Evolutionary conservation across 352 stramenopile genomes (phyloP).

Genomic region (Pythium brachiatum): DNA sequence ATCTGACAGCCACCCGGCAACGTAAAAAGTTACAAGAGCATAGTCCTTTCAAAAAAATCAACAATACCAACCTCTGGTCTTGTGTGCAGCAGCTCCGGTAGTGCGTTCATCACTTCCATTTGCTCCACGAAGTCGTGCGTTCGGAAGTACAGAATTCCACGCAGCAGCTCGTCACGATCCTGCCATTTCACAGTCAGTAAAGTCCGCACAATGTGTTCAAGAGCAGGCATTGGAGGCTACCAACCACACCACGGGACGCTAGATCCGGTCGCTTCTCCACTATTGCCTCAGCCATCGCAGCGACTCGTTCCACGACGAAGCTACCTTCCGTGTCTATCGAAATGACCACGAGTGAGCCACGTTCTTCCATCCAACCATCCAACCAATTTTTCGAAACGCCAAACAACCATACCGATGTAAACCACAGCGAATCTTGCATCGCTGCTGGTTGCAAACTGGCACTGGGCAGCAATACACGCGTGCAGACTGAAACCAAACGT

Average conservation of each 20-base stretch:
- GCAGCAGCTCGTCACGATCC: constrained; percentile 77
- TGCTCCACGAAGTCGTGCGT: constrained; percentile 89
- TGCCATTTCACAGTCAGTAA: no score
- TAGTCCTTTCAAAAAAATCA: not conserved
- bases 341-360: not conserved
- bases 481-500: constrained; percentile 47
- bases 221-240: not conserved
- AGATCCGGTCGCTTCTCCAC: constrained; percentile 56
- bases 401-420: constrained; percentile 53
- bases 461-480: constrained; percentile 60
- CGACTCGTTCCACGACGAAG: constrained; percentile 88
- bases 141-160: constrained; percentile 70
- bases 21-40: no score
- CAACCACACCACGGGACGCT: constrained; percentile 17
- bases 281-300: constrained; percentile 80
- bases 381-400: no score
- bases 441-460: constrained; percentile 13
- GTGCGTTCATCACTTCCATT: constrained; percentile 78
- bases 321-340: constrained; percentile 88
- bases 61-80: constrained; percentile 30
- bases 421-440: constrained; percentile 28
- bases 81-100: constrained; percentile 54
- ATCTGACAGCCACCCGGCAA: no score
- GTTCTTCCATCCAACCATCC: no score
- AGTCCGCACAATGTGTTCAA: no score